Evolutionary conservation across 257 asterid species (phyloP), one percentile per base, ranked within the genome.

Genomic region (Dorcoceras hygrometricum): DNA sequence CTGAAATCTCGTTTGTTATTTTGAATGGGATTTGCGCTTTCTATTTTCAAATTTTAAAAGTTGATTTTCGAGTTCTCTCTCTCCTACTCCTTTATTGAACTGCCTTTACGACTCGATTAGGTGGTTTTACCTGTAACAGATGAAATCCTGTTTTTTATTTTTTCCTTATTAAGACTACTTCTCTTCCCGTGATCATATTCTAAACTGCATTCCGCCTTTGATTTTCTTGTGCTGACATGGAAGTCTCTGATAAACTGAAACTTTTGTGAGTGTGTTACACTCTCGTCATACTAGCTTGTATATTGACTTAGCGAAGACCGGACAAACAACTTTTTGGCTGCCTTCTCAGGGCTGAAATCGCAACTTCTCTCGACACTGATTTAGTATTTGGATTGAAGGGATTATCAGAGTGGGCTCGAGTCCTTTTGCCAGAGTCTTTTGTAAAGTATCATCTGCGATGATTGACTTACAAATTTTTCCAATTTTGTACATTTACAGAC

Each of bases 401-500:
- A 64, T n/a, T n/a, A n/a, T 34, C 46, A 48, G 20, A 27, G 51
- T 34, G 23, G 43, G 9, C 31, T 36, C 48, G 55, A 67, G 61
- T 20, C 62, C 28, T 14, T n/a, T 57, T 73, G 43, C 46, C 57
- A 12, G 60, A 39, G 28, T 34, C 57, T 39, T 51, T 70, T n/a
- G n/a, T n/a, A n/a, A n/a, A n/a, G 51, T 36, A 32, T 60, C 23
- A 25, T 34, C 48, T 57, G 74, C 57, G 32, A 6, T 53, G 63
- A 46, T 69, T n/a, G n/a, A n/a, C n/a, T 43, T 54, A 34, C 57
- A 26, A 56, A 31, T 36, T 55, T 59, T 24, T 28, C 23, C 39
- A 32, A 27, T 55, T 62, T 34, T 66, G 62, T 66, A 18, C 34
- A 57, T 64, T 72, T 64, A 71, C 84, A 89, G 95, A 68, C 81